Percentiles rank a stretch among this genome's conserved stretches.
phyloP scores from a whole-genome alignment of 768 basidiomycete species.

The Termitomyces sp. region DNA sequence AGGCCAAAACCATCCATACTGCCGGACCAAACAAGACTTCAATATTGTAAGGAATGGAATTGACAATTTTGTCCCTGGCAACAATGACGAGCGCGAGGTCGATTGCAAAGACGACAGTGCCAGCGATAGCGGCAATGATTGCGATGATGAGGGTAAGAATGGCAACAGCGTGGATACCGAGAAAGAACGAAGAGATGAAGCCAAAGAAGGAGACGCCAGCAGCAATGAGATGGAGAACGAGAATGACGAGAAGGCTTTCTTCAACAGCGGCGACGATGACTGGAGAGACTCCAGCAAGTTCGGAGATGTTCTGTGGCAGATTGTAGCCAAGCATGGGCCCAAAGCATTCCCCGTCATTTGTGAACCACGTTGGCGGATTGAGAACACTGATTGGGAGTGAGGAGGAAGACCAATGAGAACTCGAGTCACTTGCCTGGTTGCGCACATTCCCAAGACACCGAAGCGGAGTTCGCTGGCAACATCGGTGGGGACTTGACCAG shows the following conservation, averaged over 20 bases:
- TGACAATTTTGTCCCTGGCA: conserved; percentile 41
- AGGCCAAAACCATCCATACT: conserved; percentile 69
- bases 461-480: conserved; percentile 63
- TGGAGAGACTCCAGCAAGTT: conserved; percentile 40
- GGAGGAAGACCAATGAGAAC: background rate
- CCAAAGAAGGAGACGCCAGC: conserved; percentile 57
- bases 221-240: conserved; percentile 68
- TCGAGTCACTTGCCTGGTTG: conserved; percentile 26
- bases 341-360: conserved; percentile 48
- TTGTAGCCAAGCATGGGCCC: conserved; percentile 69
- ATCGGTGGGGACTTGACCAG: conserved; percentile 37
- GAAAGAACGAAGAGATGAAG: conserved; percentile 53
- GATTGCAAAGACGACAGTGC: conserved; percentile 52
- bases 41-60: conserved; percentile 38
- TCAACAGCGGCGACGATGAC: conserved; percentile 45
- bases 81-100: conserved; percentile 62
- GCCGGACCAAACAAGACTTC: conserved; percentile 59
- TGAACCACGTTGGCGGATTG: conserved; percentile 33
- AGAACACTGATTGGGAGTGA: conserved; percentile 20
- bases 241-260: conserved; percentile 46
- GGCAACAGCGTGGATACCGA: conserved; percentile 50
- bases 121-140: conserved; percentile 54
- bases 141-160: conserved; percentile 58
- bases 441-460: conserved; percentile 85
- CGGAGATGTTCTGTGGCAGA: conserved; percentile 46